Evolutionary conservation across 768 basidiomycete species (phyloP), one percentile per base, ranked within the genome.

Genomic region (Lepiota venenata): DNA sequence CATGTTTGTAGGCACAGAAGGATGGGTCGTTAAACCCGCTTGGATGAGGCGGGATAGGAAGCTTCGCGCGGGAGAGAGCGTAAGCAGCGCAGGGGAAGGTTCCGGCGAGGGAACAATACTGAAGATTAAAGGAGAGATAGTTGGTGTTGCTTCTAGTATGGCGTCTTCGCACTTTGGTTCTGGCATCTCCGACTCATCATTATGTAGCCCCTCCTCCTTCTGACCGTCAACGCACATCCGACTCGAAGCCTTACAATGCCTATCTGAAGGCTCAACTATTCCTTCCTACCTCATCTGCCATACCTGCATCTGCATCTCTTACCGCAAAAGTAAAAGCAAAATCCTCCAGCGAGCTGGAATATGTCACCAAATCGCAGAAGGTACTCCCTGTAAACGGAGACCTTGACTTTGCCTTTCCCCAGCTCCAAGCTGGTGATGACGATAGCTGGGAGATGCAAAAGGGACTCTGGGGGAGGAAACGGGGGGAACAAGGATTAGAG

Each of bases 1-100:
- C 0, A 74, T 86, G 76, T 86, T 85, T 60, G 72, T 73, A 0
- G 84, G 80, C 0, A 79, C 73, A 2, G 60, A 66, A 2, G 84
- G 83, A 1, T 85, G 80, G 81, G 75, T 81, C 1, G 63, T 72
- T 32, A 47, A 47, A 20, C 46, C 46, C 12, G 29, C 29, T 12
- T 54, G 52, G 52, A 54, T 54, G 47, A 55, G 57, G n/a, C 46
- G 49, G 11, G 27, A n/a, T 18, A 21, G 42, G 11, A 32, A 43
- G n/a, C 40, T 41, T 7, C 22, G 27, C 15, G 46, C 47, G 14
- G 27, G 44, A 12, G 39, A n/a, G 27, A 22, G 27, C 32, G 46
- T 47, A 14, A 3, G 10, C 39, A 3, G 7, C 45, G 6, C 22
- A 32, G 42, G 53, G 18, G 50, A 71, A 56, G 50, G 66, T 58